Percentiles rank a stretch among this genome's conserved stretches.
Conservation (phyloP, 805 yeast species). For the Pichia exigua region DNA sequence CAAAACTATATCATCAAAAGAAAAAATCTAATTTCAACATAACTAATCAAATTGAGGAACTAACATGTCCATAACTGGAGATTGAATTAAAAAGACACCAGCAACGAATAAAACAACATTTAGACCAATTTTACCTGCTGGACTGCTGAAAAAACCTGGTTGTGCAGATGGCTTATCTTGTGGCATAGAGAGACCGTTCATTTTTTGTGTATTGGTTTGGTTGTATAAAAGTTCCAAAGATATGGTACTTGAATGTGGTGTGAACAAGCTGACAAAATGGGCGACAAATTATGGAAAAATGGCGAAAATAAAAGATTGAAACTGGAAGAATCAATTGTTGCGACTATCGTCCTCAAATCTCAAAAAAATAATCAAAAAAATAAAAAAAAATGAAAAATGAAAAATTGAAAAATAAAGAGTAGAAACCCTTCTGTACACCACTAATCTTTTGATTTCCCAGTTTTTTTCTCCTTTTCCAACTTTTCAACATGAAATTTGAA, state of each 20-base stretch:
- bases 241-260: too few species aligned
- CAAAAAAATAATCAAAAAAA: too few species aligned
- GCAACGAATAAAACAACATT: conserved; percentile 60
- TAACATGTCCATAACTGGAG: conserved; percentile 73
- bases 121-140: conserved; percentile 55
- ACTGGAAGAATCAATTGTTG: not conserved
- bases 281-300: not conserved
- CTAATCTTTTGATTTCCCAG: not conserved
- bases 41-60: conserved; percentile 51
- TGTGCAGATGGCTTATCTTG: conserved; percentile 22
- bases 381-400: too few species aligned
- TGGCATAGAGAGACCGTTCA: conserved; percentile 6
- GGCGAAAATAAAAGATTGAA: not conserved
- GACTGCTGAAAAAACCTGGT: conserved; percentile 51
- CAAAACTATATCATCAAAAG: not conserved
- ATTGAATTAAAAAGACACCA: conserved; percentile 70
- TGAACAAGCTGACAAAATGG: not conserved
- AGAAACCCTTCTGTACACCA: not conserved
- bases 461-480: not conserved
- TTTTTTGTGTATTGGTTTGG: not conserved
- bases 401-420: too few species aligned
- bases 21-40: not conserved
- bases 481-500: not conserved
- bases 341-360: not conserved
- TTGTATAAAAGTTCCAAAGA: not conserved